A percentile compares a stretch with the other conserved stretches of the same genome.
These are phyloP conservation scores for Kurtzmaniella quercitrusa DNA, from an alignment of 1,139 yeast species.

Conservation along the genomic window DNA sequence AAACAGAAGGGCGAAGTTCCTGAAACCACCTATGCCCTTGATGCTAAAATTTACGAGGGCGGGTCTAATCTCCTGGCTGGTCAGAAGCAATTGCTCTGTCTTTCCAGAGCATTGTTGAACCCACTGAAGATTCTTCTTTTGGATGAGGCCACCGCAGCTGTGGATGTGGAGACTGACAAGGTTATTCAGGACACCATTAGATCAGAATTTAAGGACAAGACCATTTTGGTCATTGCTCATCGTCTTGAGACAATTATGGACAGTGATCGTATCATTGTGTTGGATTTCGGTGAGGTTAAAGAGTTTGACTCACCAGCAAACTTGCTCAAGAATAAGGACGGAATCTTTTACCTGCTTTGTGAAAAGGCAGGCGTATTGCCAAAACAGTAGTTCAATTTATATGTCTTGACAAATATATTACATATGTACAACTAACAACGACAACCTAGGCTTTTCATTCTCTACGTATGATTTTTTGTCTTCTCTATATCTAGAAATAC, in stretches of 20 bases:
- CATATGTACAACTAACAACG: no score
- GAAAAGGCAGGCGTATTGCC: constrained; percentile 17
- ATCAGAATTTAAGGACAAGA: constrained; percentile 19
- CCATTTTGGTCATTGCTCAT: constrained; percentile 24
- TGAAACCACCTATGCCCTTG: constrained; percentile 12
- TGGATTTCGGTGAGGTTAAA: constrained; percentile 19
- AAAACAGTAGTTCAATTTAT: background rate
- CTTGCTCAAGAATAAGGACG: constrained; percentile 14
- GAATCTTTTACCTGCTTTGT: constrained; percentile 19
- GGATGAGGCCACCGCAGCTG: constrained; percentile 26
- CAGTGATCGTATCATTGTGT: constrained; percentile 21
- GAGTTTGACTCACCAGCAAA: constrained; percentile 19
- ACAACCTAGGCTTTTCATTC: no score
- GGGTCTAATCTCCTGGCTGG: constrained; percentile 20
- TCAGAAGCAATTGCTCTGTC: constrained; percentile 19
- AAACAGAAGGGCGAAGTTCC: constrained; percentile 12
- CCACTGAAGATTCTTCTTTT: constrained; percentile 18
- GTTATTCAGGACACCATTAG: constrained; percentile 22
- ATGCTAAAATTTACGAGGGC: constrained; percentile 16
- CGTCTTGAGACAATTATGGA: constrained; percentile 24
- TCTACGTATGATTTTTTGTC: no score
- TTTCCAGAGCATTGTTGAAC: constrained; percentile 19
- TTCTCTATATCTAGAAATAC: background rate
- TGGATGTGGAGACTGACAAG: constrained; percentile 24
- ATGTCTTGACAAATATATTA: background rate